Evolutionary conservation across 1,139 yeast genomes (phyloP), one percentile per base, ranked within the genome.

Genomic region (Pichia sp.): DNA sequence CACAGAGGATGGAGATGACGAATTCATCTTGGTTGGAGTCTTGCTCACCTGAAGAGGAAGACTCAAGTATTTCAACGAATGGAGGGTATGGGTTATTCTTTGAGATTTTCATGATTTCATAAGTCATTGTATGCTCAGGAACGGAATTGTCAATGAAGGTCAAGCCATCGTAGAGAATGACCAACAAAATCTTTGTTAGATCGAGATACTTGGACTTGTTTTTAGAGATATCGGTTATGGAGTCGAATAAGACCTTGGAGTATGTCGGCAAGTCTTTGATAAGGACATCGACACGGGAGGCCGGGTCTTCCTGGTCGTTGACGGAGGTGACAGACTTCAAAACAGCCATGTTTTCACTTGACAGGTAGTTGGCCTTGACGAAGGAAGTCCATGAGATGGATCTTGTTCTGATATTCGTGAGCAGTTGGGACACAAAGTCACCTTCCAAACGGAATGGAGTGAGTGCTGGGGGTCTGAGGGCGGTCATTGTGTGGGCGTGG

Each of bases 331-430:
- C 20, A 14, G 50, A n/a, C 41, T 84, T 85, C 66, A 89, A 75
- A 52, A 79, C 74, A 58, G 79, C 78, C 17, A 90, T 90, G 66
- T 87, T 91, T 58, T 81, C 84, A 53, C 77, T 77, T 24, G 83
- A 72, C 48, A 92, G 76, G 50, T 85, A 81, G 50, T 82, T 84
- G 12, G 95, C 85, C 58, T 96, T 79, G 20, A 89, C 84, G 64
- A 87, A 83, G 8, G 96, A 96, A 67, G 88, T 95, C 97, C 97
- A 92, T 30, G 96, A 95, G 58, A 92, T 82, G 38, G 95, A 86
- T 61, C 95, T 81, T 59, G 88, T 87, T 64, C 95, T 79, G 61
- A 90, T 85, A 61, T 83, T 83, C 63, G 81, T 78, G 63, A 89
- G 81, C 62, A 89, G 84, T 61, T 84, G 84, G 63, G 80, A 77